These are phyloP conservation scores for Triadica sebifera DNA, from an alignment of 345 rosid species.

Conservation along the genomic window DNA sequence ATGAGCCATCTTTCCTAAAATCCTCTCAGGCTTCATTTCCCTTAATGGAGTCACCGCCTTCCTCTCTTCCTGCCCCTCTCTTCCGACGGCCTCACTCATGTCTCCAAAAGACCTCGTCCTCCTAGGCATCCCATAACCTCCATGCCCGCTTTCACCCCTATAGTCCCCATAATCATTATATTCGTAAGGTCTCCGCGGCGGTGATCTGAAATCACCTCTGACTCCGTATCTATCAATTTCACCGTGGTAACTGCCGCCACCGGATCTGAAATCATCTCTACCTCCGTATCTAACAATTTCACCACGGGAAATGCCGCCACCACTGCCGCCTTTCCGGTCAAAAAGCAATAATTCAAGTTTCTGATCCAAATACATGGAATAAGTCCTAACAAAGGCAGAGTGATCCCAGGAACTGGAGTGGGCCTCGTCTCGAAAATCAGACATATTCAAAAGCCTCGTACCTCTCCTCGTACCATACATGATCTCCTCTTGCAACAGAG, in stretches of 20 bases:
- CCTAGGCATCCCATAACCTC: constrained; percentile 38
- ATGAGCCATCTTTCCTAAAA: constrained; percentile 80
- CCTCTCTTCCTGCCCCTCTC: constrained; percentile 35
- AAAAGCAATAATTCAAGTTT: constrained; percentile 55
- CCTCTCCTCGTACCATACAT: constrained; percentile 69
- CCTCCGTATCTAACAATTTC: no score
- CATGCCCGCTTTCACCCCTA: constrained; percentile 43
- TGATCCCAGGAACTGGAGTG: constrained; percentile 97
- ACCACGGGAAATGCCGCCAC: neutral
- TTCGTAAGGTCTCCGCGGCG: constrained; percentile 57
- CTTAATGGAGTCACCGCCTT: constrained; percentile 53
- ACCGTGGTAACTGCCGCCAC: constrained; percentile 24
- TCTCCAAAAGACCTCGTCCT: constrained; percentile 80
- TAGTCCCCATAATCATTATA: constrained; percentile 52
- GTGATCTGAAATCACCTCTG: constrained; percentile 55
- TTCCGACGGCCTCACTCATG: constrained; percentile 49
- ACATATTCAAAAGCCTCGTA: constrained; percentile 68
- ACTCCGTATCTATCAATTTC: constrained; percentile 42
- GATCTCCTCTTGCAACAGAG: constrained; percentile 70
- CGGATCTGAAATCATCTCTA: neutral
- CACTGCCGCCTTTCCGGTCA: constrained; percentile 54
- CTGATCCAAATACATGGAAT: constrained; percentile 76
- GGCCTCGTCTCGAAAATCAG: constrained; percentile 84
- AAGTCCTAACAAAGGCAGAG: constrained; percentile 70
- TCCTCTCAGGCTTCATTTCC: constrained; percentile 74